Percentiles rank a stretch among this genome's conserved stretches.
Conservation (phyloP, 2,329 filamentous ascomycete genomes). For the Xylariaceae sp. region DNA sequence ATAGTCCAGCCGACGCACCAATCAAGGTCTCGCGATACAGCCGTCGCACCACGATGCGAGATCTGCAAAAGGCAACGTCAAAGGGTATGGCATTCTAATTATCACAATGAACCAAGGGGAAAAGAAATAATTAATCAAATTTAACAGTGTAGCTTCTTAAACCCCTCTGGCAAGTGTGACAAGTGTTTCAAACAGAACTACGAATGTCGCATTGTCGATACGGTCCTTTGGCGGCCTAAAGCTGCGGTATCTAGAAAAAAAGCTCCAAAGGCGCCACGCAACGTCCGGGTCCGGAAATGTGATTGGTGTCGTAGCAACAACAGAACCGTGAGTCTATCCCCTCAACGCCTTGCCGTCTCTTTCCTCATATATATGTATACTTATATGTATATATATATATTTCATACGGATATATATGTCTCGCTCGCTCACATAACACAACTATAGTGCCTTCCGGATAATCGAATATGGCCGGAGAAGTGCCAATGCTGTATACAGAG, state of each 20-base stretch:
- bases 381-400: too few relatives aligned
- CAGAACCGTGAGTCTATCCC: neutral
- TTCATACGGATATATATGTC: too few relatives aligned
- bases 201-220: constrained; percentile 1
- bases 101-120: neutral
- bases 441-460: neutral
- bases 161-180: constrained; percentile 1
- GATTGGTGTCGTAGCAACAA: neutral
- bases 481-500: neutral
- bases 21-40: neutral
- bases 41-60: neutral
- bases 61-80: constrained; percentile 2
- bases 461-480: constrained; percentile 1
- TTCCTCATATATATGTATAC: too few relatives aligned
- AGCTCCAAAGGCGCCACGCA: neutral
- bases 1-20: neutral
- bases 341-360: too few relatives aligned
- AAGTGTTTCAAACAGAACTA: constrained; percentile 3
- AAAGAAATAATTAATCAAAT: too few relatives aligned
- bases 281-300: neutral
- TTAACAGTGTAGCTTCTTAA: neutral
- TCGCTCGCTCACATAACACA: too few relatives aligned
- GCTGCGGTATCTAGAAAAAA: neutral
- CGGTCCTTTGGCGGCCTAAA: neutral
- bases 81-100: neutral